Conservation (phyloP, 768 basidiomycete species). For the Paxillus ammoniavirescens region DNA sequence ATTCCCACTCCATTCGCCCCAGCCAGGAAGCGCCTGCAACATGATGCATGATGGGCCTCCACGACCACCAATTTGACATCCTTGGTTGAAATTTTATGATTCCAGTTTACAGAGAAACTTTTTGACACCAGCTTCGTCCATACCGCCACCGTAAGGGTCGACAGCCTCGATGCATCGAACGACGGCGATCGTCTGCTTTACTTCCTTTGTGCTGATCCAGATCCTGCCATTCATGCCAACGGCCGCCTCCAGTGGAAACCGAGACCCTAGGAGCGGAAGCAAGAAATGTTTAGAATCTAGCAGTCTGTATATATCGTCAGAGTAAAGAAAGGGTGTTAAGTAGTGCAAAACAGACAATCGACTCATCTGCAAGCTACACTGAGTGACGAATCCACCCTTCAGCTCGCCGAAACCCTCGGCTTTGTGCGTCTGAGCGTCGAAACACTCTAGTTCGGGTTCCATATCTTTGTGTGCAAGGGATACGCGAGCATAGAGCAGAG, state of each 20-base stretch:
- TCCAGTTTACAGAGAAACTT: constrained; percentile 50
- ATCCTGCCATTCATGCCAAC: constrained; percentile 91
- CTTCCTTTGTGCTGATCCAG: constrained; percentile 80
- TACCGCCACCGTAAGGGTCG: constrained; percentile 70
- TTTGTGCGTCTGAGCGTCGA: constrained; percentile 90
- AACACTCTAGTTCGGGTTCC: constrained; percentile 97
- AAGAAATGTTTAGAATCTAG: constrained; percentile 82
- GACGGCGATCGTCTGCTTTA: constrained; percentile 70
- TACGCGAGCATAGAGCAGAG: constrained; percentile 87
- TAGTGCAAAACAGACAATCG: constrained; percentile 59
- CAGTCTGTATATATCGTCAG: constrained; percentile 46
- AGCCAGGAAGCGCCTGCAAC: no score
- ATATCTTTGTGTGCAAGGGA: constrained; percentile 95
- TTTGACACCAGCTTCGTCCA: constrained; percentile 53
- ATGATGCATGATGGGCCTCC: not conserved
- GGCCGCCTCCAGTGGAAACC: constrained; percentile 84
- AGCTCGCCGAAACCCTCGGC: constrained; percentile 92
- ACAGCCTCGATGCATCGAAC: constrained; percentile 78
- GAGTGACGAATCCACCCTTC: constrained; percentile 81
- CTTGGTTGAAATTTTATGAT: constrained; percentile 24
- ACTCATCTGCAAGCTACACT: constrained; percentile 82
- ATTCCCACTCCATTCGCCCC: no score
- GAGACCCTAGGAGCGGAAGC: constrained; percentile 73
- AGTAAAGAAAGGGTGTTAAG: not conserved
- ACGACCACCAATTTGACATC: not conserved